A percentile compares a stretch with the other conserved stretches of the same genome.
phyloP scores from a whole-genome alignment of 805 yeast genomes.

The Citeromyces nyonsensis region DNA sequence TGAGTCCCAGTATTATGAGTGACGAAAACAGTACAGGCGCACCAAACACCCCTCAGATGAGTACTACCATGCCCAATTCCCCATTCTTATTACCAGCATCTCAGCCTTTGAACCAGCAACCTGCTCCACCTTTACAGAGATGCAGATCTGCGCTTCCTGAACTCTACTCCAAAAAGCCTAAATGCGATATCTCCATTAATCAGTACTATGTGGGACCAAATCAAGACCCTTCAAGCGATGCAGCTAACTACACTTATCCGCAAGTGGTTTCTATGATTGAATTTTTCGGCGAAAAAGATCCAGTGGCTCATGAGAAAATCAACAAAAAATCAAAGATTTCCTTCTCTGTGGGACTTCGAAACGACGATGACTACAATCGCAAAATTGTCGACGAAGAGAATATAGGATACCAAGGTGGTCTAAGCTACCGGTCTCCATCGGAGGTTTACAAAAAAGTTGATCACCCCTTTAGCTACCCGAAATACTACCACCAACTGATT shows the following conservation, averaged over 20 bases:
- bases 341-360: slow-evolving; percentile 28
- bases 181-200: slow-evolving; percentile 42
- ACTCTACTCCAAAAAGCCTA: slow-evolving; percentile 15
- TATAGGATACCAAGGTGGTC: slow-evolving; percentile 14
- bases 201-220: slow-evolving; percentile 52
- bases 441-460: slow-evolving; percentile 67
- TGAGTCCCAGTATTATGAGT: slow-evolving; percentile 18
- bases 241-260: slow-evolving; percentile 36
- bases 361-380: slow-evolving; percentile 17
- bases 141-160: background rate
- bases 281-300: slow-evolving; percentile 20
- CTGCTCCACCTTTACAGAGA: slow-evolving; percentile 1
- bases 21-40: slow-evolving; percentile 4
- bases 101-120: background rate
- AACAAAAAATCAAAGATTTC: slow-evolving; percentile 23
- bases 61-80: slow-evolving; percentile 3
- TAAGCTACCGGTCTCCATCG: slow-evolving; percentile 45
- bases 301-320: slow-evolving; percentile 18
- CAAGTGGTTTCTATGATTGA: slow-evolving; percentile 35
- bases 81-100: slow-evolving; percentile 2
- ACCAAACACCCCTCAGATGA: slow-evolving; percentile 1
- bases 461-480: slow-evolving; percentile 76
- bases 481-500: slow-evolving; percentile 76
- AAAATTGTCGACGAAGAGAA: slow-evolving; percentile 6
- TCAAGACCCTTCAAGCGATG: slow-evolving; percentile 14